Evolutionary conservation across 352 stramenopile species (phyloP).

Genomic region (Phytophthora capsici): DNA sequence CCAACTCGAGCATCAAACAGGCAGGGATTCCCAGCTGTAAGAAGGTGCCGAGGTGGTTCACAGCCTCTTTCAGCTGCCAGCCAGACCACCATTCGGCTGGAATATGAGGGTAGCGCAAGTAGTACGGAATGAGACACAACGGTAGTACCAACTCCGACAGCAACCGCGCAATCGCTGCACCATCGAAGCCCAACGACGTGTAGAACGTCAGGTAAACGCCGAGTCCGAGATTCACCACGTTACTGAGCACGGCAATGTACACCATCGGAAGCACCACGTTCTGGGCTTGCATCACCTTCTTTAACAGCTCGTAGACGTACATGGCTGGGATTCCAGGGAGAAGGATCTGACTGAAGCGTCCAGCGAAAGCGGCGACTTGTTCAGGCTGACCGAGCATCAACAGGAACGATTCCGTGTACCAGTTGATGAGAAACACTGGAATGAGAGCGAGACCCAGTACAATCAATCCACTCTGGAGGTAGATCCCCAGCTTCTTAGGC

Average conservation of each 20-base stretch:
- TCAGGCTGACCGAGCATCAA: slow-evolving; percentile 65
- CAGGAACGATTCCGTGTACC: slow-evolving; percentile 72
- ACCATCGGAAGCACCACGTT: slow-evolving; percentile 90
- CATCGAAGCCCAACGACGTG: slow-evolving; percentile 78
- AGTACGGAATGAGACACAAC: slow-evolving; percentile 66
- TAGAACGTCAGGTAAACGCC: slow-evolving; percentile 85
- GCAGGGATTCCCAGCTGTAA: slow-evolving; percentile 67
- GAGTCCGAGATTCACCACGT: slow-evolving; percentile 77
- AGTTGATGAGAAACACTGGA: slow-evolving; percentile 76
- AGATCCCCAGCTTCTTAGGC: slow-evolving; percentile 79
- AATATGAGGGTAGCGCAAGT: slow-evolving; percentile 55
- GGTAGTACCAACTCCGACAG: slow-evolving; percentile 67
- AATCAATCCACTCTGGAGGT: slow-evolving; percentile 81
- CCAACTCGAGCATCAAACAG: slow-evolving; percentile 76
- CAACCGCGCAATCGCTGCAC: slow-evolving; percentile 76
- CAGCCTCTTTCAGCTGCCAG: slow-evolving; percentile 60
- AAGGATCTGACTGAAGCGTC: slow-evolving; percentile 70
- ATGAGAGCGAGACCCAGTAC: slow-evolving; percentile 66
- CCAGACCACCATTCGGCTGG: slow-evolving; percentile 66
- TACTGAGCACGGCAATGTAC: slow-evolving; percentile 73
- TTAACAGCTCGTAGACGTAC: slow-evolving; percentile 87
- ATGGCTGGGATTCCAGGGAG: slow-evolving; percentile 82
- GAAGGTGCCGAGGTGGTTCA: slow-evolving; percentile 66
- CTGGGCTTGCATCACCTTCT: slow-evolving; percentile 87
- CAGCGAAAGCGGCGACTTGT: slow-evolving; percentile 68